phyloP scores from a whole-genome alignment of 768 basidiomycete genomes.

The Dioszegia crocea region DNA sequence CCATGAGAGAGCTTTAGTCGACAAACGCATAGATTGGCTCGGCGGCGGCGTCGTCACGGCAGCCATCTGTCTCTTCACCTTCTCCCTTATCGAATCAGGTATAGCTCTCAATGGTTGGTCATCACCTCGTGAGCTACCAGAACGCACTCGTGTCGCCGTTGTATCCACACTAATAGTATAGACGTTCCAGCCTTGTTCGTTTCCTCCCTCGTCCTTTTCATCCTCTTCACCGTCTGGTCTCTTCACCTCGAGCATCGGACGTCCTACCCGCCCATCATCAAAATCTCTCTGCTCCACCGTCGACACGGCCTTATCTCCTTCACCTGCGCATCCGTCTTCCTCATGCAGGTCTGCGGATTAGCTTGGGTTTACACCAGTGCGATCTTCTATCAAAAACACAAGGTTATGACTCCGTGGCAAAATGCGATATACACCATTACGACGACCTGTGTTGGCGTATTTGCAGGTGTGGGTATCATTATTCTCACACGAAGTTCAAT shows the following conservation, averaged over 20 bases:
- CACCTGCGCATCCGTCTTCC: slow-evolving; percentile 17
- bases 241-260: slow-evolving; percentile 55
- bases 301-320: slow-evolving; percentile 15
- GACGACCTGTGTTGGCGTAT: background rate
- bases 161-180: slow-evolving; percentile 26
- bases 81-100: slow-evolving; percentile 64
- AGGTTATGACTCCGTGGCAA: slow-evolving; percentile 16
- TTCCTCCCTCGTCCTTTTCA: slow-evolving; percentile 60
- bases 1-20: background rate
- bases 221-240: slow-evolving; percentile 63
- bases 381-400: slow-evolving; percentile 35
- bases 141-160: background rate
- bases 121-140: slow-evolving; percentile 54
- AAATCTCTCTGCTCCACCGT: slow-evolving; percentile 25
- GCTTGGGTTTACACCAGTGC: slow-evolving; percentile 20
- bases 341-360: slow-evolving; percentile 7
- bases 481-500: background rate
- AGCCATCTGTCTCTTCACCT: slow-evolving; percentile 64
- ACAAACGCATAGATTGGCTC: slow-evolving; percentile 59
- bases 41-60: slow-evolving; percentile 64
- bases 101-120: slow-evolving; percentile 59
- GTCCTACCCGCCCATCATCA: slow-evolving; percentile 25
- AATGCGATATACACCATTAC: slow-evolving; percentile 19
- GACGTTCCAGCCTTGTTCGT: slow-evolving; percentile 68
- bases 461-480: background rate